Base-by-base conservation (phyloP, 306 rosid genomes). In the Cyclanthera cordifolia region DNA sequence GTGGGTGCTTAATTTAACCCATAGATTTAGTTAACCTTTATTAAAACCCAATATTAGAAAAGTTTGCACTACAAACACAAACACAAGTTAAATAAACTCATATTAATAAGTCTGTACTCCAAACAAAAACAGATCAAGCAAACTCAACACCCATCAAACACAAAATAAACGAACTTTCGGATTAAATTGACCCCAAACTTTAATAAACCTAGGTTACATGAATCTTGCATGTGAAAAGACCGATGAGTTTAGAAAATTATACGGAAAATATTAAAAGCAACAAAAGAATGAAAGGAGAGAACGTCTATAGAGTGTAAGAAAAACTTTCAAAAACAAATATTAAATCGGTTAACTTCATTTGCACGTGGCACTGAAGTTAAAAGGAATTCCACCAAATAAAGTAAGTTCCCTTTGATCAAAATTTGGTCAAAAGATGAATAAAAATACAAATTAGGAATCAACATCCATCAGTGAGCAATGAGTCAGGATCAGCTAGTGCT, bases 401-500 rank as follows among this genome's bases (percentile, higher is more conserved):
- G 80, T 43, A 74, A 47, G 43, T 8, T 66, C 47, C 55, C 71
- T 16, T 45, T n/a, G 16, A 66, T 46, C 21, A 71, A 39, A 70
- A 55, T 51, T 14, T 53, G 74, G 74, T 56, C 74, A 71, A 71
- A 71, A 71, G 74, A 54, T 39, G 50, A 21, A 64, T 13, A 55
- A 51, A 12, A n/a, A 60, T 14, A 64, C 53, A 72, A 28, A 73
- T 51, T 69, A 4, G 28, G 74, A 56, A 49, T 71, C 74, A 51
- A 72, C 64, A 46, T 50, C 58, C 45, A 32, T 70, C 74, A 43
- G 71, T 60, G 70, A 68, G 71, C 73, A 73, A 52, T 59, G 67
- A 63, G 74, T 75, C 71, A 66, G 76, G 69, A 71, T 61, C 68
- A 47, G 71, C 54, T 45, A 66, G 52, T 65, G 34, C 14, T 16